Evolutionary conservation across 768 basidiomycete species (phyloP).

Genomic region (Amyloporia xantha): DNA sequence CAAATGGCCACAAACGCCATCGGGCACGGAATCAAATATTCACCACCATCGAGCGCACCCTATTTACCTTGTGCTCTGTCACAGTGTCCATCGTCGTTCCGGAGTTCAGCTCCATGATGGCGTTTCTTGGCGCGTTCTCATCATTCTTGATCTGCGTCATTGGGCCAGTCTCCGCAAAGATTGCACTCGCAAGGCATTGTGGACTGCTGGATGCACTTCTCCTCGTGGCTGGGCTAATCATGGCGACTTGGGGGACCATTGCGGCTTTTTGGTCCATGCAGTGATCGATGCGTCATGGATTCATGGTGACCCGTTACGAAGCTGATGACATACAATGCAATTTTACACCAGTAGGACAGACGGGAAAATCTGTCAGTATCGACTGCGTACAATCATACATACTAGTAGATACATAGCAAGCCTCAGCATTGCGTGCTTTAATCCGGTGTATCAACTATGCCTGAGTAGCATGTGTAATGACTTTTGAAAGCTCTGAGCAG

Average conservation of each 20-base stretch:
- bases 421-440: too few relatives aligned
- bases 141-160: slow-evolving; percentile 55
- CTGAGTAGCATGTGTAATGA: slow-evolving; percentile 66
- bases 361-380: too few relatives aligned
- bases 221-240: slow-evolving; percentile 44
- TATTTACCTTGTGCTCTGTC: slow-evolving; percentile 54
- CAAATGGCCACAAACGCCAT: slow-evolving; percentile 22
- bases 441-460: slow-evolving; percentile 19
- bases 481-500: slow-evolving; percentile 59
- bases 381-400: too few relatives aligned
- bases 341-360: too few relatives aligned
- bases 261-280: slow-evolving; percentile 42
- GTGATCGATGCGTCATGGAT: neutral
- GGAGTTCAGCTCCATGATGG: slow-evolving; percentile 79
- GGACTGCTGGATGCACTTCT: slow-evolving; percentile 46
- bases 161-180: slow-evolving; percentile 65
- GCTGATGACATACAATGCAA: neutral
- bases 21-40: slow-evolving; percentile 33
- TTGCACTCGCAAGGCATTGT: slow-evolving; percentile 46
- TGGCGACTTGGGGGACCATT: slow-evolving; percentile 75
- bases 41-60: slow-evolving; percentile 47
- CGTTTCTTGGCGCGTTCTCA: slow-evolving; percentile 86
- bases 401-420: too few relatives aligned
- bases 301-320: neutral
- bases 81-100: slow-evolving; percentile 69